Conservation (phyloP, 2,329 filamentous ascomycete species). For the Pezicula carpinea region DNA sequence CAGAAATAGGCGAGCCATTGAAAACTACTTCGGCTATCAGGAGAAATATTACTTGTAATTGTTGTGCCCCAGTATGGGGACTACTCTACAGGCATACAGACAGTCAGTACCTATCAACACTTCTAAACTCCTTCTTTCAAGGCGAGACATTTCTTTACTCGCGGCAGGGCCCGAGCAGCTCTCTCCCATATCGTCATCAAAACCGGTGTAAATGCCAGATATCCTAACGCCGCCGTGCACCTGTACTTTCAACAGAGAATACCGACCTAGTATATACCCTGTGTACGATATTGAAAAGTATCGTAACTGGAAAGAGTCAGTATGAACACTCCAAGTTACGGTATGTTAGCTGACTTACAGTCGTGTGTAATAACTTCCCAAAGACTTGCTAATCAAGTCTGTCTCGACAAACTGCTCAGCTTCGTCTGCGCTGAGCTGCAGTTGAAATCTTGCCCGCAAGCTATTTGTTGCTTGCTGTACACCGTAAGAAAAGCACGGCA, state of each 20-base stretch:
- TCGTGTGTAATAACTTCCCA: slow-evolving; percentile 83
- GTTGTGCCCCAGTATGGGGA: no score
- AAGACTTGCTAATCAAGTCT: slow-evolving; percentile 73
- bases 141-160: background rate
- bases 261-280: slow-evolving; percentile 69
- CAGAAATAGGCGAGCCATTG: no score
- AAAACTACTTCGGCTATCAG: no score
- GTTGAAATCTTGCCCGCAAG: slow-evolving; percentile 70
- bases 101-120: no score
- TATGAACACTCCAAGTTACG: background rate
- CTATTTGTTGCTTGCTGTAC: slow-evolving; percentile 65
- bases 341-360: slow-evolving; percentile 50
- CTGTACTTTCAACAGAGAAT: slow-evolving; percentile 3
- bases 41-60: no score
- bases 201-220: slow-evolving; percentile 14
- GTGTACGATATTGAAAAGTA: slow-evolving; percentile 82
- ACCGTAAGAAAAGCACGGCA: slow-evolving; percentile 78
- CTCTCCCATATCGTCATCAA: background rate
- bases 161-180: background rate
- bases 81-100: no score
- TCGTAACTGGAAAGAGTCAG: slow-evolving; percentile 55
- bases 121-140: no score
- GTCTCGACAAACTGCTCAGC: slow-evolving; percentile 77
- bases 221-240: slow-evolving; percentile 19
- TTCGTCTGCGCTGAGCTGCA: slow-evolving; percentile 78